Conservation (phyloP, 441 rosid species). For the Geranium incanum region DNA sequence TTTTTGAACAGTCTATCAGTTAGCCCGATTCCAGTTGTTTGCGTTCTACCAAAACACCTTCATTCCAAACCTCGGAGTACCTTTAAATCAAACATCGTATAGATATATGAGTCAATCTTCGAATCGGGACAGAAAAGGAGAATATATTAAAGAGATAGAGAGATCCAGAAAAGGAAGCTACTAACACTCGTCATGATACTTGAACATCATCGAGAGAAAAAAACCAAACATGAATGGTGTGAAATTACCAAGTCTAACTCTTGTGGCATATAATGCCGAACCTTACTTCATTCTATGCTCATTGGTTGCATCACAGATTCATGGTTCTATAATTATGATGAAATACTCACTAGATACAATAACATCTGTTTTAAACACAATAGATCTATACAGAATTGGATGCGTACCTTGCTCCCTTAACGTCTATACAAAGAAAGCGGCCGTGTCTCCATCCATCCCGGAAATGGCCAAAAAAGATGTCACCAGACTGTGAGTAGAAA, state of each 20-base stretch:
- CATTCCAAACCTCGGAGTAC: constrained; percentile 73
- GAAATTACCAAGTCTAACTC: background rate
- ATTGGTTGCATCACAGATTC: constrained; percentile 1
- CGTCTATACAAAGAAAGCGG: constrained; percentile 60
- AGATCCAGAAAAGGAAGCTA: too few relatives aligned
- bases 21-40: constrained; percentile 43
- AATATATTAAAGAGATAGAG: too few relatives aligned
- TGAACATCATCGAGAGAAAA: background rate
- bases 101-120: too few relatives aligned
- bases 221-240: background rate
- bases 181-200: too few relatives aligned
- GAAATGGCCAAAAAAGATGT: constrained; percentile 72
- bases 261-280: background rate
- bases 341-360: background rate
- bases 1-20: constrained; percentile 5
- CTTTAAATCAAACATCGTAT: constrained; percentile 26
- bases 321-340: background rate
- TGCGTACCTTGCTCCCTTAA: constrained; percentile 71
- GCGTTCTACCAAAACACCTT: constrained; percentile 54
- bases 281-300: background rate
- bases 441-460: constrained; percentile 93
- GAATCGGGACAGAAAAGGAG: too few relatives aligned
- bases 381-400: background rate
- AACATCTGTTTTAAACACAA: background rate
- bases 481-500: constrained; percentile 77